Percentiles rank a stretch among this genome's conserved stretches.
Conservation (phyloP, 495 filamentous ascomycete species). For the Penicillium verhagenii region DNA sequence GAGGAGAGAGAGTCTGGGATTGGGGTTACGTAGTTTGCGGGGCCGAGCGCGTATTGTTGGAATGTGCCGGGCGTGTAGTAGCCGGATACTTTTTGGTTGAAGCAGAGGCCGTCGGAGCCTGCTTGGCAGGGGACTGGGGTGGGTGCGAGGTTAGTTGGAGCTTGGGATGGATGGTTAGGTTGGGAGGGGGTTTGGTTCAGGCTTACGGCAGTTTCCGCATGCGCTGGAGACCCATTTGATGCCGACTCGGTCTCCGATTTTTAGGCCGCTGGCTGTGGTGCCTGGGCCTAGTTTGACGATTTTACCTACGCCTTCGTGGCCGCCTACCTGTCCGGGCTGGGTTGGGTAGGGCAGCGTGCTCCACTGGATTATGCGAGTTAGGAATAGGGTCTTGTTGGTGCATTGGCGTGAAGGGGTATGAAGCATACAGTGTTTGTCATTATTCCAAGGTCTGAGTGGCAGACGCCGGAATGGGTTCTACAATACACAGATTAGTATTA, state of each 20-base stretch:
- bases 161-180: neutral
- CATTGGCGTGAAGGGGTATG: neutral
- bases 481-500: neutral
- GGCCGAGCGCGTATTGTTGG: conserved; percentile 66
- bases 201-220: conserved; percentile 49
- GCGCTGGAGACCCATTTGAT: conserved; percentile 55
- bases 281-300: conserved; percentile 59
- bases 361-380: conserved; percentile 41
- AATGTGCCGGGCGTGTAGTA: conserved; percentile 67
- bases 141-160: conserved; percentile 5
- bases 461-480: conserved; percentile 69
- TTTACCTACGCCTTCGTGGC: conserved; percentile 61
- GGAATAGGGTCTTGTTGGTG: neutral
- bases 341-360: conserved; percentile 59
- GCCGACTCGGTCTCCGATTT: conserved; percentile 65
- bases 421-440: conserved; percentile 53
- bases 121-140: conserved; percentile 49
- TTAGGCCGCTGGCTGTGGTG: conserved; percentile 51
- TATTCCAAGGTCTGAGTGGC: conserved; percentile 64
- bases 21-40: conserved; percentile 66
- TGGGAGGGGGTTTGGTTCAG: neutral
- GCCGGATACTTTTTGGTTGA: conserved; percentile 54
- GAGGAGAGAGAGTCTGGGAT: conserved; percentile 61
- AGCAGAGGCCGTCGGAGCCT: conserved; percentile 59
- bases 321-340: conserved; percentile 62